Evolutionary conservation across 345 rosid genomes (phyloP), one percentile per base, ranked within the genome.

Genomic region (Arabis hirsuta): DNA sequence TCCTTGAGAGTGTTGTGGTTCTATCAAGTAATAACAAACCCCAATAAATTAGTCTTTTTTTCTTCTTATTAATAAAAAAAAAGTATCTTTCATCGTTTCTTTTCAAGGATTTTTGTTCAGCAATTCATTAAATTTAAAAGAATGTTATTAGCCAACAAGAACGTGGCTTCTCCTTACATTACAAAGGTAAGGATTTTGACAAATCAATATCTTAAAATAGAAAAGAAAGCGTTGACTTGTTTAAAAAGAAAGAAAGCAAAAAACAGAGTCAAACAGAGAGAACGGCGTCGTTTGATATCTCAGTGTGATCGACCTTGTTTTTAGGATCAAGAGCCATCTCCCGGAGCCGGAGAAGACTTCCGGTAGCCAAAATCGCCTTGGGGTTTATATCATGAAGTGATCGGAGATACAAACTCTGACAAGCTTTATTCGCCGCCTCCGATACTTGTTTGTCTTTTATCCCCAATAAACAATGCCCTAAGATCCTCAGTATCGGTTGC

Each of bases 391-490:
- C 96, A 63, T 84, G 91, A 42, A 94, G 52, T 0, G 88, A 60
- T 24, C 92, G 77, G 3, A 84, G 77, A 45, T 91, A 71, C 77
- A 94, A 77, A 60, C 93, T 84, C 78, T 79, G 73, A 5, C 85
- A 82, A 0, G 96, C 96, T 14, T 47, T 51, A 14, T 59, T 66
- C 16, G 95, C 90, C 4, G 82, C 82, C 3, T 74, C 83, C 2
- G 60, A 60, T 47, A 89, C 34, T 39, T 81, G 71, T 54, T 54
- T 62, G 9, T 86, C 85, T 41, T 56, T 62, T 0, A 78, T 71
- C 12, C 89, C 96, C 50, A 94, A 9, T 4, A 94, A 69, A 44
- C 97, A 94, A 51, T 91, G 91, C 9, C 95, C 94, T 32, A 89
- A 34, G 10, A 91, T 88, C 77, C 96, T 86, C 83, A 91, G 16